phyloP scores from a whole-genome alignment of 2,329 filamentous ascomycete species.

The Helicocarpus griseus region DNA sequence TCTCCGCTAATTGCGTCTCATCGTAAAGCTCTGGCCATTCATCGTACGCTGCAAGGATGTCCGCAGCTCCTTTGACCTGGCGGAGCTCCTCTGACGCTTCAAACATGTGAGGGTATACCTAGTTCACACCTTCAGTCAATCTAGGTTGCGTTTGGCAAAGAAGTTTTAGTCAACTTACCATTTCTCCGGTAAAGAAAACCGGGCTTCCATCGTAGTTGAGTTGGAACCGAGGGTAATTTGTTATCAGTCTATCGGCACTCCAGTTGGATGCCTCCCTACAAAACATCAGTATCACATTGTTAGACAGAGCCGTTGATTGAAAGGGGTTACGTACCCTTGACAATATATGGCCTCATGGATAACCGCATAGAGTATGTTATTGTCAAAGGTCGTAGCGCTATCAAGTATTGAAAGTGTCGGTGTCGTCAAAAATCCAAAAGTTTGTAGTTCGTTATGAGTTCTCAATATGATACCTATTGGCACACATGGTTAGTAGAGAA shows the following conservation, averaged over 20 bases:
- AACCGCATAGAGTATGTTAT: conserved; percentile 71
- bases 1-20: conserved; percentile 58
- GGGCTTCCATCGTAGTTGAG: conserved; percentile 38
- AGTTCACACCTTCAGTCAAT: background rate
- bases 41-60: conserved; percentile 56
- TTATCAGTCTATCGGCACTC: conserved; percentile 50
- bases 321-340: conserved; percentile 42
- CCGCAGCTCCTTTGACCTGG: conserved; percentile 57
- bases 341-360: conserved; percentile 86
- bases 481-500: background rate
- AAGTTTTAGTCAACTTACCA: conserved; percentile 39
- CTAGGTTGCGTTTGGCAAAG: background rate
- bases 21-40: conserved; percentile 75
- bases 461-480: conserved; percentile 53
- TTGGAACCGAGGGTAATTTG: conserved; percentile 37
- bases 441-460: conserved; percentile 61
- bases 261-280: conserved; percentile 55
- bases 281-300: background rate
- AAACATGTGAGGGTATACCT: conserved; percentile 74
- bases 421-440: conserved; percentile 65
- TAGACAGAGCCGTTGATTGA: background rate
- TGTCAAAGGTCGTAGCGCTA: conserved; percentile 58
- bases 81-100: conserved; percentile 67
- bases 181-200: conserved; percentile 80
- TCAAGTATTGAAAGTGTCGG: conserved; percentile 63